Conservation (phyloP, 345 rosid genomes). For the Eutrema heterophyllum region DNA sequence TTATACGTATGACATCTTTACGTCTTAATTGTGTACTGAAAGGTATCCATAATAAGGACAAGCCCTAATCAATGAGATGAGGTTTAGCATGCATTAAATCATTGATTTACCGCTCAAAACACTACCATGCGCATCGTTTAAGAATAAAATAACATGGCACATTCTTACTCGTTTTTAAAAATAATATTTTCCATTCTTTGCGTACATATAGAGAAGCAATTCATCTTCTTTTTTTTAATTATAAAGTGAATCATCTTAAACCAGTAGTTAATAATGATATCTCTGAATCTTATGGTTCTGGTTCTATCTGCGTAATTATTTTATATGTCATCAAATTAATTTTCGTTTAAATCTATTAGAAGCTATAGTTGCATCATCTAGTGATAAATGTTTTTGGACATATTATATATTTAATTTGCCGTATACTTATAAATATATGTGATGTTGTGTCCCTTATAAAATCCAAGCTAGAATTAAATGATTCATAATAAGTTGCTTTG, state of each 20-base stretch:
- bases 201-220: no score
- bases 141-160: not conserved
- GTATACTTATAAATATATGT: not conserved
- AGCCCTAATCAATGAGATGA: not conserved
- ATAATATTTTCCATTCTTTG: not conserved
- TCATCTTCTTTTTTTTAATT: no score
- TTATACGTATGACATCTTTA: not conserved
- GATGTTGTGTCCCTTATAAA: not conserved
- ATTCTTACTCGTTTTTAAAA: not conserved
- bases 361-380: not conserved
- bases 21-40: not conserved
- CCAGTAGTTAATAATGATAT: not conserved
- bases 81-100: constrained; percentile 16
- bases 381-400: not conserved
- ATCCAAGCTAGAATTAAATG: not conserved
- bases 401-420: not conserved
- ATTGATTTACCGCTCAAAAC: not conserved
- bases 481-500: constrained; percentile 2
- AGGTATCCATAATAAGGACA: not conserved
- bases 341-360: not conserved
- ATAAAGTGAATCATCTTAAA: not conserved
- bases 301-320: not conserved
- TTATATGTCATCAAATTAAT: not conserved
- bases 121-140: constrained; percentile 19
- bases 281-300: not conserved